Evolutionary conservation across 2,329 filamentous ascomycete species (phyloP), one percentile per base, ranked within the genome.

Genomic region (Alternaria tenuissima): DNA sequence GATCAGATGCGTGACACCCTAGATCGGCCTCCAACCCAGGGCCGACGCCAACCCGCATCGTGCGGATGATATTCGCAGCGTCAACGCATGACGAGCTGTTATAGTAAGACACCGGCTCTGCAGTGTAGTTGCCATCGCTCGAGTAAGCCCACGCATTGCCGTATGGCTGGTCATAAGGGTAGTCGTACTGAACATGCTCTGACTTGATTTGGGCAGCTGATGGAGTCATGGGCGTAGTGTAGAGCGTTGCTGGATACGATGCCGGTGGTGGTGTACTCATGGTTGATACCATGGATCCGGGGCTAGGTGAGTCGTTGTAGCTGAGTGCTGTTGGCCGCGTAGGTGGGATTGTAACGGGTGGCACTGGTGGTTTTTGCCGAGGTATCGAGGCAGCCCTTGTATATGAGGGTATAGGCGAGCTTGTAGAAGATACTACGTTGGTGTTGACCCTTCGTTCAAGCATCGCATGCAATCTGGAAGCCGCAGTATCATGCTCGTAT

Each of bases 31-130:
- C 79, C 7, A 83, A 61, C 14, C 78, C 74, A 7, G 75, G 65
- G 0, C 75, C 78, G 22, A 77, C 71, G 12, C 78, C 75, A 4
- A 76, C 73, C 32, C 79, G 75, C 77, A 84, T 81, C 7, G 71
- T 78, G 14, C 80, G 77, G 30, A 84, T 82, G 42, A 83, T 80
- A 48, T 81, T 79, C 11, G 81, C 77, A 18, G 81, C 81, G 59
- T 79, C 75, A 18, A 80, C 68, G 53, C 77, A 81, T 0, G 78
- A 79, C 1, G 76, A 66, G 1, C 68, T 68, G 55, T 65, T 73
- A 57, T 72, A 75, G 59, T 74, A 71, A 14, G 60, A 52, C 20
- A 52, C 42, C 12, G 66, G 57, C 14, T 70, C 61, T 22, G 64
- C 41, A 16, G 61, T 52, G 41, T 66, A 66, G 41, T 55, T 59